phyloP scores from a whole-genome alignment of 805 yeast genomes.

The Yamadazyma philogaea region DNA sequence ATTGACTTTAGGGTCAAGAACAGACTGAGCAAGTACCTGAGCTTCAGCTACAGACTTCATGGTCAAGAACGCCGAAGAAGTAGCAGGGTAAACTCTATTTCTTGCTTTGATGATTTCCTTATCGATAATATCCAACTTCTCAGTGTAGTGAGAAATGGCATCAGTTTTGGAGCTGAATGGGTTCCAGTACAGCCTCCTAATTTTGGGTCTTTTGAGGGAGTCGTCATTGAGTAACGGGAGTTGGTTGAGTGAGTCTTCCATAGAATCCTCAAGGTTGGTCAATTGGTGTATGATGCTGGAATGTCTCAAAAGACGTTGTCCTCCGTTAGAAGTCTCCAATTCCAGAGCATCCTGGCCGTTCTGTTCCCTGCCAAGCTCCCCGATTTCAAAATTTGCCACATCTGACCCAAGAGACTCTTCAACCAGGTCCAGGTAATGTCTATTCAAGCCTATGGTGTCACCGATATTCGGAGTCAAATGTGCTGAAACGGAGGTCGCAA shows the following conservation, averaged over 20 bases:
- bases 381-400: too few species aligned
- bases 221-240: conserved; percentile 28
- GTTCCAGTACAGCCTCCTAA: conserved; percentile 41
- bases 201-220: conserved; percentile 50
- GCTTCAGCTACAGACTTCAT: conserved; percentile 95
- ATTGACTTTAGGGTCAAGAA: conserved; percentile 83
- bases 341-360: not conserved
- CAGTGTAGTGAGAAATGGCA: conserved; percentile 74
- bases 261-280: conserved; percentile 4
- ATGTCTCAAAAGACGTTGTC: conserved; percentile 5
- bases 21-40: conserved; percentile 95
- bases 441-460: conserved; percentile 23
- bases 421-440: conserved; percentile 10
- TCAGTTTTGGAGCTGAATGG: conserved; percentile 66
- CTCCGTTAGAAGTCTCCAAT: not conserved
- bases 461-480: conserved; percentile 28
- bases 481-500: conserved; percentile 16
- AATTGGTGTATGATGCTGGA: conserved; percentile 24
- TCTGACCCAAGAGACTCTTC: not conserved
- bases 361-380: not conserved
- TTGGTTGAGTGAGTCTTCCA: conserved; percentile 10
- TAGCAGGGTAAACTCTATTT: conserved; percentile 67
- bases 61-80: conserved; percentile 90
- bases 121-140: conserved; percentile 66
- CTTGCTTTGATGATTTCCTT: conserved; percentile 65